phyloP scores from a whole-genome alignment of 2,329 filamentous ascomycete species.

The Trichoderma sp. region DNA sequence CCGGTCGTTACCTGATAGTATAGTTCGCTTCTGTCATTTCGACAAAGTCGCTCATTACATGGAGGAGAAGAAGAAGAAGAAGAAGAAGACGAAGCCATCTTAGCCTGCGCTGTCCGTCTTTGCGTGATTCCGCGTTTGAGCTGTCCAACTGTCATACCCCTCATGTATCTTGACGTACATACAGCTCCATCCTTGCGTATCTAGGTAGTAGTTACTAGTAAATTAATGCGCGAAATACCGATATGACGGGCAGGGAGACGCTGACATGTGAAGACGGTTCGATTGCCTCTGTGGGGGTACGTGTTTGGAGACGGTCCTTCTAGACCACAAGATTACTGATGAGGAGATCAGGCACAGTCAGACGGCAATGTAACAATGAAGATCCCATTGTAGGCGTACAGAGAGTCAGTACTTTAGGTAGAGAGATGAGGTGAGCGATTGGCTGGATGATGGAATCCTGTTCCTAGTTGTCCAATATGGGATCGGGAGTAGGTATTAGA shows the following conservation, averaged over 20 bases:
- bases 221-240: constrained; percentile 2
- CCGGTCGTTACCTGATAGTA: too few relatives aligned
- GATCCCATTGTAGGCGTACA: background rate
- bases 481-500: background rate
- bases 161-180: background rate
- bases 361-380: too few relatives aligned
- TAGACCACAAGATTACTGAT: too few relatives aligned
- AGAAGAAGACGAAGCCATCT: too few relatives aligned
- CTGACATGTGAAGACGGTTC: constrained; percentile 16
- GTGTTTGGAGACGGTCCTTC: background rate
- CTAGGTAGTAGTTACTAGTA: background rate
- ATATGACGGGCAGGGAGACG: background rate
- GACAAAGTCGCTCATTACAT: too few relatives aligned
- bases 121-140: too few relatives aligned
- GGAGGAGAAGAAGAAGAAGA: too few relatives aligned
- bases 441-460: constrained; percentile 9
- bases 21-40: background rate
- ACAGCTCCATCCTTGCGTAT: background rate
- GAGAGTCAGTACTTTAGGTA: background rate
- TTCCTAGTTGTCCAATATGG: background rate
- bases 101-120: too few relatives aligned
- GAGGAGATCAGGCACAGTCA: too few relatives aligned
- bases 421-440: background rate
- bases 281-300: background rate
- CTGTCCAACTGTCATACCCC: too few relatives aligned